Conservation (phyloP, 2,329 filamentous ascomycete species). For the Lachnellula suecica region DNA sequence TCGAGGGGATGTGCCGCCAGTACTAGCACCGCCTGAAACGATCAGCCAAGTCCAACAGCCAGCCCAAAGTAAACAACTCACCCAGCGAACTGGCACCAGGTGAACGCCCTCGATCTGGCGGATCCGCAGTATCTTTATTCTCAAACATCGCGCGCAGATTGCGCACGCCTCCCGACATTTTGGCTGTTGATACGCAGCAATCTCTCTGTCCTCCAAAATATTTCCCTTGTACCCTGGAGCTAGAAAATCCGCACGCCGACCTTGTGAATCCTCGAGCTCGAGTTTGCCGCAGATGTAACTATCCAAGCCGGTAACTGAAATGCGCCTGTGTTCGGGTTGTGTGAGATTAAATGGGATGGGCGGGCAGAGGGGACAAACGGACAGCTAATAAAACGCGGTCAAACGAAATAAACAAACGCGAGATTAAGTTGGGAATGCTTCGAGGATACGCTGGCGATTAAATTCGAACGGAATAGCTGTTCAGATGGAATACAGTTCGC, state of each 20-base stretch:
- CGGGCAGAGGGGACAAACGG: constrained; percentile 5
- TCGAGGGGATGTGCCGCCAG: constrained; percentile 49
- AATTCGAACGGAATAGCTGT: too few relatives aligned
- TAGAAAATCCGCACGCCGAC: neutral
- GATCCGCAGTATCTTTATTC: constrained; percentile 60
- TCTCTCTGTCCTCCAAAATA: neutral
- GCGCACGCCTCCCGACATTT: constrained; percentile 39
- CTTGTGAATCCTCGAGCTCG: neutral
- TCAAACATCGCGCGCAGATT: constrained; percentile 82
- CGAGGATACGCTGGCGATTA: too few relatives aligned
- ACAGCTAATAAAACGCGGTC: too few relatives aligned
- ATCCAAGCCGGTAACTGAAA: neutral
- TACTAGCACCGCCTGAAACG: constrained; percentile 21
- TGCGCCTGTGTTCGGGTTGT: neutral
- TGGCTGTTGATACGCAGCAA: constrained; percentile 4
- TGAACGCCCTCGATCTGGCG: constrained; percentile 64
- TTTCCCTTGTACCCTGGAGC: neutral
- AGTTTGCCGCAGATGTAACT: neutral
- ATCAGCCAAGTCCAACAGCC: constrained; percentile 13
- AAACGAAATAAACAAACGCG: too few relatives aligned
- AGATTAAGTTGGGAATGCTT: too few relatives aligned
- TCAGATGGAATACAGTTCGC: too few relatives aligned
- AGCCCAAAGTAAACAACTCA: constrained; percentile 33
- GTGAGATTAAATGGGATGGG: neutral
- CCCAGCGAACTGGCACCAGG: constrained; percentile 49